Base-by-base conservation (phyloP, 2,329 filamentous ascomycete genomes). In the Dothideomycetes sp. region DNA sequence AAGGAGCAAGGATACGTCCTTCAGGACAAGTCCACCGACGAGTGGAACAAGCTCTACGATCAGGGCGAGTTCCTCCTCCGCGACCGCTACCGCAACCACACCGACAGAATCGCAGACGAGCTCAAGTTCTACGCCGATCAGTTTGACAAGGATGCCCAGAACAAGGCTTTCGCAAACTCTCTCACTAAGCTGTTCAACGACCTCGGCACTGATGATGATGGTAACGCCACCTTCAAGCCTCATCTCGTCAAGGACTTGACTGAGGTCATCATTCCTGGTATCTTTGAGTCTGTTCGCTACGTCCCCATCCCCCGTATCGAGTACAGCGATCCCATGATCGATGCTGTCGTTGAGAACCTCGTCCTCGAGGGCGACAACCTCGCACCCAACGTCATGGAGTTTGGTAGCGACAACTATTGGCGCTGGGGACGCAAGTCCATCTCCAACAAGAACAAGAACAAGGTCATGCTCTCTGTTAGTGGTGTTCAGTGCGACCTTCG, bases 281-380 rank as follows among this genome's bases (percentile, higher is more conserved):
- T 85, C 39, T 81, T 98, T 49, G 84, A 93, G 68, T 84, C 80
- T 49, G 70, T 91, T 41, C 81, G 85, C 45, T 98, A 98, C 61
- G 75, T 98, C 11, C 87, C 91, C 3, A 77, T 98, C 36, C 91
- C 91, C 16, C 83, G 91, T 41, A 94, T 98, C 45, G 91, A 98
- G 66, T 91, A 87, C 56, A 81, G 78, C 1, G 91, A 96, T 52
- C 72, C 75, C 2, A 77, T 81, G 70, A 70, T 94, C 37, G 91
- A 98, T 61, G 81, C 81, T 36, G 75, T 96, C 36, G 75, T 98
- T 33, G 91, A 98, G 68, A 98, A 98, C 61, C 69, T 98, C 9
- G 82, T 95, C 34, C 75, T 98, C 38, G 91, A 98, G 66, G 88
- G 85, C 49, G 88, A 96, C 69, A 98, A 98, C 65, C 79, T 98